phyloP scores from a whole-genome alignment of 73 alveolate species.

The Uronychia setigera region DNA sequence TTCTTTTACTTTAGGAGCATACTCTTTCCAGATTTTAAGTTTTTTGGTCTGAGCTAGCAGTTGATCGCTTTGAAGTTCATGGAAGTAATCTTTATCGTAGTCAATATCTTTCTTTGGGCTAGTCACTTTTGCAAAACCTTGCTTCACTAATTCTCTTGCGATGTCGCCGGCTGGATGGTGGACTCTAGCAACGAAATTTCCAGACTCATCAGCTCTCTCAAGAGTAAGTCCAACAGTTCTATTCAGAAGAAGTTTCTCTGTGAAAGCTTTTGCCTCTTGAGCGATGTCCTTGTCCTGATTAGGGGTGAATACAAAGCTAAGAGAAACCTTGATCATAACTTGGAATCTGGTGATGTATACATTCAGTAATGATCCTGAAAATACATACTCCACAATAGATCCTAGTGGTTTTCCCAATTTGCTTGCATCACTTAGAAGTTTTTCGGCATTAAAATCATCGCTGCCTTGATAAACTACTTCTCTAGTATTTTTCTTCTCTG shows the following conservation, averaged over 20 bases:
- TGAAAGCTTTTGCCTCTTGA: slow-evolving; percentile 57
- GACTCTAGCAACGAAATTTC: slow-evolving; percentile 54
- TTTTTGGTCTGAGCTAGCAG: slow-evolving; percentile 63
- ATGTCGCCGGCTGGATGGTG: slow-evolving; percentile 70
- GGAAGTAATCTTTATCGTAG: slow-evolving; percentile 58
- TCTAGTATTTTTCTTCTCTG: slow-evolving; percentile 48
- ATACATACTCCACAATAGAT: slow-evolving; percentile 64
- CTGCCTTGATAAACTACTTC: slow-evolving; percentile 29
- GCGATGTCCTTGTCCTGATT: slow-evolving; percentile 34
- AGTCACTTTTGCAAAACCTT: slow-evolving; percentile 48
- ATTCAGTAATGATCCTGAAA: slow-evolving; percentile 34
- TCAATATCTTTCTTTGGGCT: slow-evolving; percentile 46
- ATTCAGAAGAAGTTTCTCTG: slow-evolving; percentile 54
- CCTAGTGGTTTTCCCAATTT: slow-evolving; percentile 54
- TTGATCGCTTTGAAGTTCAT: slow-evolving; percentile 61
- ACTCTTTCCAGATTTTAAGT: slow-evolving; percentile 70
- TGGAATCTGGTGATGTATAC: slow-evolving; percentile 48
- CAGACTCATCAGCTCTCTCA: slow-evolving; percentile 46
- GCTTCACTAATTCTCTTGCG: slow-evolving; percentile 41
- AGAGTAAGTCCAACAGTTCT: slow-evolving; percentile 53
- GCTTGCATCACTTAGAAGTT: slow-evolving; percentile 33
- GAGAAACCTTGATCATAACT: slow-evolving; percentile 38
- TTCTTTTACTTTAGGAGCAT: slow-evolving; percentile 36
- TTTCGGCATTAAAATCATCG: slow-evolving; percentile 48
- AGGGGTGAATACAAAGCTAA: slow-evolving; percentile 54